Evolutionary conservation across 2,329 filamentous ascomycete genomes (phyloP), one percentile per base, ranked within the genome.

Genomic region (Aspergillus sp.): DNA sequence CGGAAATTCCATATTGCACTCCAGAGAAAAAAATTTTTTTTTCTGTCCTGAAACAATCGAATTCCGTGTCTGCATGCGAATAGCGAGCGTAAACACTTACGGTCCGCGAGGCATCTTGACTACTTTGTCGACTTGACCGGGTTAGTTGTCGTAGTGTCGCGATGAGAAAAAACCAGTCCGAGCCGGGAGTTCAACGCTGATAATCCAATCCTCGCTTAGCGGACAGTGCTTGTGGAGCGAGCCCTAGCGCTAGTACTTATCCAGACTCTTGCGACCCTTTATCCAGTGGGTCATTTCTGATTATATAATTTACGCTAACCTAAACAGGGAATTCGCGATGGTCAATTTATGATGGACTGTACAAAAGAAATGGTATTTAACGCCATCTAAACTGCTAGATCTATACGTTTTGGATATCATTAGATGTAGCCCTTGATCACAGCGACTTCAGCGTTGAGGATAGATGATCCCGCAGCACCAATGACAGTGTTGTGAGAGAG

Each of bases 401-500:
- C 20, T 47, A 45, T 43, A 17, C 17, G 44, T 23, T 27, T 43
- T 37, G 44, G 47, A 46, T 22, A 15, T 17, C 33, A 13, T 51
- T 76, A 90, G 54, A 90, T 77, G 62, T 85, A 88, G 4, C 90
- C 91, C 75, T 95, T 94, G 56, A 96, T 80, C 9, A 95, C 84
- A 20, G 90, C 89, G 23, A 90, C 89, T 69, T 96, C 91, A 23
- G 90, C 90, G 62, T 97, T 97, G 59, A 97, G 71, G 70, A 97
- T 95, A 27, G 88, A 95, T 2, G 89, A 94, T 9, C 93, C 93
- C n/a, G 91, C 90, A 27, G 93, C 93, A 56, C 91, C 91, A 66
- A 98, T 91, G 48, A 98, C 86, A 52, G 91, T 87, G 63, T 88
- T 88, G 63, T 97, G 93, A 64, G 88, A 95, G 58, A 97, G 74